Evolutionary conservation across 345 rosid species (phyloP), one percentile per base, ranked within the genome.

Genomic region (Lenwebbia sp.): DNA sequence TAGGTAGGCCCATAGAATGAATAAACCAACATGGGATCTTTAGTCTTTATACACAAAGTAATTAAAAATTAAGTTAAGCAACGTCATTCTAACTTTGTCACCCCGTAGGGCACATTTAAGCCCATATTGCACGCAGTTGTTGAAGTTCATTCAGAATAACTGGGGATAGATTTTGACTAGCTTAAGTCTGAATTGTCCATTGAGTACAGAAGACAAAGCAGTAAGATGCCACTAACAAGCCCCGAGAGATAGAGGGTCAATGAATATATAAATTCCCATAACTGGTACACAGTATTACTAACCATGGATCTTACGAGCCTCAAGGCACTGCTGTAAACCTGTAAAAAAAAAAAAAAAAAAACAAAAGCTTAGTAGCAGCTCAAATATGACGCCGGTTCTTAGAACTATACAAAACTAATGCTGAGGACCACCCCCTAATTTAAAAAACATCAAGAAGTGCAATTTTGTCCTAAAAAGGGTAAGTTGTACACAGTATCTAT

Each of bases 291-390:
- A 4, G 41, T n/a, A 82, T 82, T 75, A 93, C 93, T 92, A 33
- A 97, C 99, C 99, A 97, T 97, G 88, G 99, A 94, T 54, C 98
- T 96, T 57, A 96, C 98, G 78, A 97, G 98, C 88, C 94, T 92
- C 93, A 97, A 91, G 83, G 99, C 99, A 84, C 99, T 97, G 94
- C 98, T 96, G 92, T 97, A 96, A 85, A 97, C 99, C 99, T 94
- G 93, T 25, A 83, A 56, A 74, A 15, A 50, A 62, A 54, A 56
- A 83, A 30, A 53, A 74, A 84, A 11, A 10, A 50, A 41, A 83
- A 85, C 37, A 37, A 55, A 60, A 87, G 83, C 47, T 40, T 58
- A 56, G 83, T 82, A 81, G 56, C 83, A 41, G 58, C 40, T 28
- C 56, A 82, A 83, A 44, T 51, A 55, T 62, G 25, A 78, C 7